Percentiles rank a stretch among this genome's conserved stretches.
These are phyloP conservation scores for Exophiala lecanii-corni DNA, from an alignment of 2,329 filamentous ascomycete species.

Conservation along the genomic window DNA sequence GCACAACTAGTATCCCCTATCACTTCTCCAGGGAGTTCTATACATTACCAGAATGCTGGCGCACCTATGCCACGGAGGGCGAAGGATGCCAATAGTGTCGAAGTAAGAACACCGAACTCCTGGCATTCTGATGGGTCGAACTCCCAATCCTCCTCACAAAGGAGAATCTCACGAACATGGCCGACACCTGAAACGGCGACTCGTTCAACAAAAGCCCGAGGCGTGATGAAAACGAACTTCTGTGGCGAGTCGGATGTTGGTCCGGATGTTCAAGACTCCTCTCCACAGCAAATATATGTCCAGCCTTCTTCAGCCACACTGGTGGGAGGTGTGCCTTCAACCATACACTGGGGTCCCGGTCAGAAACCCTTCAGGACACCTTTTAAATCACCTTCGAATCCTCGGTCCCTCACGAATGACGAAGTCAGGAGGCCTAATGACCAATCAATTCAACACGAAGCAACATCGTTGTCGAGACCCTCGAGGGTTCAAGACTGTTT, in stretches of 20 bases:
- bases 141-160: not conserved
- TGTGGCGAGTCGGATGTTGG: no score
- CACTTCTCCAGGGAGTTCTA: not conserved
- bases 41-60: conserved; percentile 18
- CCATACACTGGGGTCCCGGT: conserved; percentile 7
- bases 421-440: no score
- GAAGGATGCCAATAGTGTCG: not conserved
- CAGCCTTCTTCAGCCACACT: no score
- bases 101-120: not conserved
- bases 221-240: no score
- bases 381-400: not conserved
- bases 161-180: conserved; percentile 10
- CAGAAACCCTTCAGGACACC: conserved; percentile 17
- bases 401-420: no score
- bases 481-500: no score
- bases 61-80: conserved; percentile 13
- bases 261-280: no score
- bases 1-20: conserved; percentile 13
- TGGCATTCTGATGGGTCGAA: not conserved
- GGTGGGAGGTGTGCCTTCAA: no score
- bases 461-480: no score
- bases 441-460: no score
- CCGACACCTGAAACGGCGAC: conserved; percentile 8
- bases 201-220: no score
- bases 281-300: no score